These are phyloP conservation scores for Solanum clarkiae DNA, from an alignment of 257 asterid genomes.

Conservation along the genomic window DNA sequence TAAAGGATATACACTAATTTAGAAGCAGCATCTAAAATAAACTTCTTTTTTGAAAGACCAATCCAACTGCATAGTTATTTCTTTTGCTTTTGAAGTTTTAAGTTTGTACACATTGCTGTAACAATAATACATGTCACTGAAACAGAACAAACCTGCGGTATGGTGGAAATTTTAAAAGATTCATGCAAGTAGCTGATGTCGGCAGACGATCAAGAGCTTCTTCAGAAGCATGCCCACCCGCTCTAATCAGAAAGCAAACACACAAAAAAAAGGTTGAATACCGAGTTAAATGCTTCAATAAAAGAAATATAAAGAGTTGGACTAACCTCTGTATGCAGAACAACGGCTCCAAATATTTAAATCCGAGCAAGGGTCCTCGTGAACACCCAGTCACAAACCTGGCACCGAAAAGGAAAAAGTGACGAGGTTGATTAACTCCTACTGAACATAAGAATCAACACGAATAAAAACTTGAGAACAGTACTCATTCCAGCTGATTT, in stretches of 20 bases:
- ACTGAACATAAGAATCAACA: background rate
- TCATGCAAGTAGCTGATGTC: constrained; percentile 98
- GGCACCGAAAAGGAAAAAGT: background rate
- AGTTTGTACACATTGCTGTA: background rate
- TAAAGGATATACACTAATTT: background rate
- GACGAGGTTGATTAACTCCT: background rate
- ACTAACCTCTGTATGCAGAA: constrained; percentile 86
- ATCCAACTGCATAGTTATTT: background rate
- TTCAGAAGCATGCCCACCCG: constrained; percentile 84
- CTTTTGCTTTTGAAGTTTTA: background rate
- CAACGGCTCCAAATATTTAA: constrained; percentile 77
- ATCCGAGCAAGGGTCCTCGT: constrained; percentile 97
- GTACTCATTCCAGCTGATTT: background rate
- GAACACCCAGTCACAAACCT: constrained; percentile 98
- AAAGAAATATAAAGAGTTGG: background rate
- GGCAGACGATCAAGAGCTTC: constrained; percentile 88
- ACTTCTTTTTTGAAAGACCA: background rate
- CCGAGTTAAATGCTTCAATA: background rate
- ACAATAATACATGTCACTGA: background rate
- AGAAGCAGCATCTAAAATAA: background rate
- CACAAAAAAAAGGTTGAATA: background rate
- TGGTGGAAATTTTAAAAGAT: constrained; percentile 95
- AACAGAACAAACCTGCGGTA: constrained; percentile 58
- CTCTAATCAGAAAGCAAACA: constrained; percentile 23
- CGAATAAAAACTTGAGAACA: background rate